phyloP scores from a whole-genome alignment of 1,284 basidiomycete species.

The Cryptococcus hybrid region DNA sequence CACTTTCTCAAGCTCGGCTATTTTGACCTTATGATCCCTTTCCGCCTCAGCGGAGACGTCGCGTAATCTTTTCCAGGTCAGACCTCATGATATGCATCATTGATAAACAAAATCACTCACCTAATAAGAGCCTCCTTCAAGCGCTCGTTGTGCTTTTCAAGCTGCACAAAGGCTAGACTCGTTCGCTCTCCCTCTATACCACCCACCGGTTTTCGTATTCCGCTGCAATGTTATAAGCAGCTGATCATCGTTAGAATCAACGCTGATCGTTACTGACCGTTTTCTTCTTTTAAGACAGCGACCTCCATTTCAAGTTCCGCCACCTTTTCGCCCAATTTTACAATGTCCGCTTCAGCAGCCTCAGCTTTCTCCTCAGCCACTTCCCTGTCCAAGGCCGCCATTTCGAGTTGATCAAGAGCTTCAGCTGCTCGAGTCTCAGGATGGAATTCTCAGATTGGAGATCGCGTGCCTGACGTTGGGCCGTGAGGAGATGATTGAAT shows the following conservation, averaged over 20 bases:
- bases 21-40: slow-evolving; percentile 73
- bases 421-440: slow-evolving; percentile 65
- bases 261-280: slow-evolving; percentile 32
- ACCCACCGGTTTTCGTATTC: slow-evolving; percentile 51
- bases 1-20: slow-evolving; percentile 88
- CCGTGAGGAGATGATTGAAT: slow-evolving; percentile 73
- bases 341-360: slow-evolving; percentile 69
- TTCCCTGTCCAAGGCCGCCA: slow-evolving; percentile 93
- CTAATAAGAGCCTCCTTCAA: slow-evolving; percentile 89
- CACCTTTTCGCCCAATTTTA: slow-evolving; percentile 70
- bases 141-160: slow-evolving; percentile 94
- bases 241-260: neutral
- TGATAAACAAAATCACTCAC: slow-evolving; percentile 45
- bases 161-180: slow-evolving; percentile 77
- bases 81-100: slow-evolving; percentile 41
- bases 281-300: slow-evolving; percentile 65
- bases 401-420: slow-evolving; percentile 85
- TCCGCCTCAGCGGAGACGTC: slow-evolving; percentile 88
- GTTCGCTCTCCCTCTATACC: slow-evolving; percentile 57
- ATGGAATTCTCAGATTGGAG: slow-evolving; percentile 61
- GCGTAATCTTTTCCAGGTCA: slow-evolving; percentile 54
- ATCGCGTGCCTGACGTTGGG: slow-evolving; percentile 66
- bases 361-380: slow-evolving; percentile 94
- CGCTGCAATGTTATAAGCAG: slow-evolving; percentile 17
- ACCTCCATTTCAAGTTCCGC: slow-evolving; percentile 84